A percentile compares a stretch with the other conserved stretches of the same genome.
Evolutionary conservation across 1,139 yeast species (phyloP).

Genomic region (Hyphopichia khmerensis): DNA sequence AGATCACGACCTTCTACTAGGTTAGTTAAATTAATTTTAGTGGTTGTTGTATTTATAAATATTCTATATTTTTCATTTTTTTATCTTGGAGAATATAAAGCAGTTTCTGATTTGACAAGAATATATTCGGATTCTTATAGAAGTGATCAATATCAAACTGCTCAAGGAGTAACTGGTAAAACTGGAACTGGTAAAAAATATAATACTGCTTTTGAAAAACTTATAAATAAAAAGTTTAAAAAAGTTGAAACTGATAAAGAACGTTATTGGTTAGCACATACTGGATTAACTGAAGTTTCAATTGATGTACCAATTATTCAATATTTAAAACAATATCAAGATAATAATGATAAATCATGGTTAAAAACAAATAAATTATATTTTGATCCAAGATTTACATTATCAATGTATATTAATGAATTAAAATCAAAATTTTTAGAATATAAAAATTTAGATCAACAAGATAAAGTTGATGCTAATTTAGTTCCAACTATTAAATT

Average conservation of each 20-base stretch:
- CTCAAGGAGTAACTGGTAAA: slow-evolving; percentile 5
- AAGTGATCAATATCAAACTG: slow-evolving; percentile 6
- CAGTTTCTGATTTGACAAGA: neutral
- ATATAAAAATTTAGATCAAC: slow-evolving; percentile 5
- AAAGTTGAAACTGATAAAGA: slow-evolving; percentile 15
- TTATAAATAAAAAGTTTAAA: slow-evolving; percentile 11
- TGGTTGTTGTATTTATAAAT: slow-evolving; percentile 1
- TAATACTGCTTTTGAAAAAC: slow-evolving; percentile 6
- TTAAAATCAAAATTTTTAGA: slow-evolving; percentile 17
- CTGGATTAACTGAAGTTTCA: slow-evolving; percentile 17
- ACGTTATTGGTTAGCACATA: slow-evolving; percentile 22
- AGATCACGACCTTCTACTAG: neutral
- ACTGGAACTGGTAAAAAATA: neutral
- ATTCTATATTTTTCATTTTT: slow-evolving; percentile 2
- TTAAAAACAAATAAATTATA: slow-evolving; percentile 17
- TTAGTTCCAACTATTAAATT: slow-evolving; percentile 18
- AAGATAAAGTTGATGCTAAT: slow-evolving; percentile 9
- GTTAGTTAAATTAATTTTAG: neutral
- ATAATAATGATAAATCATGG: slow-evolving; percentile 16
- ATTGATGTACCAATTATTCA: slow-evolving; percentile 9
- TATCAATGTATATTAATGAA: slow-evolving; percentile 32
- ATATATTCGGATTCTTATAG: slow-evolving; percentile 1
- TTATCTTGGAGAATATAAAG: slow-evolving; percentile 1
- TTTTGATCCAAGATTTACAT: slow-evolving; percentile 43
- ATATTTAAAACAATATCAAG: slow-evolving; percentile 15